Evolutionary conservation across 768 basidiomycete genomes (phyloP).

Genomic region (Auricularia heimuer): DNA sequence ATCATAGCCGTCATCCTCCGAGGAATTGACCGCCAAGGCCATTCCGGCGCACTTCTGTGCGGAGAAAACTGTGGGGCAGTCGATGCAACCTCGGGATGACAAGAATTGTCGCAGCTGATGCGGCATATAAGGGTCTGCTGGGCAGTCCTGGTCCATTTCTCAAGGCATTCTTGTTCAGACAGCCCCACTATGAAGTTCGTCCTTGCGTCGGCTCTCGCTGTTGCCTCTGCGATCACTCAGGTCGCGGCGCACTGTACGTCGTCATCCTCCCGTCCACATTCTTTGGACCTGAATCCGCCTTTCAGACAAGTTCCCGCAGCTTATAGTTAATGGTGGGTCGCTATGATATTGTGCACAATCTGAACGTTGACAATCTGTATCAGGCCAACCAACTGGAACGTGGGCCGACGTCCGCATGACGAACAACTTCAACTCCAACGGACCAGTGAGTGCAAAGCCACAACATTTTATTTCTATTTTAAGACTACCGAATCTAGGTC

Average conservation of each 20-base stretch:
- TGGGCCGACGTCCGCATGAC: constrained; percentile 37
- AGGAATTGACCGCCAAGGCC: neutral
- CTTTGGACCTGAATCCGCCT: neutral
- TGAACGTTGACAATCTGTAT: constrained; percentile 29
- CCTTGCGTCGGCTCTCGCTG: neutral
- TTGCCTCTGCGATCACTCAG: constrained; percentile 3
- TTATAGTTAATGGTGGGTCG: neutral
- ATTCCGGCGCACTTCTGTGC: neutral
- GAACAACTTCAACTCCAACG: constrained; percentile 35
- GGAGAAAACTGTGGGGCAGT: neutral
- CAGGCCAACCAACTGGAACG: constrained; percentile 23
- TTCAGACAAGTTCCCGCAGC: neutral
- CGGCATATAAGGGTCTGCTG: neutral
- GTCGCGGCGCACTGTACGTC: constrained; percentile 13
- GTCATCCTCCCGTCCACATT: neutral
- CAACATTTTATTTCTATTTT: neutral
- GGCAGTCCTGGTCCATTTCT: neutral
- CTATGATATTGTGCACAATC: neutral
- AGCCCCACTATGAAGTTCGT: neutral
- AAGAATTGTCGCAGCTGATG: neutral
- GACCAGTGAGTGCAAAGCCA: constrained; percentile 17
- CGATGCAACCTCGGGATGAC: neutral
- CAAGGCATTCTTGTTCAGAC: neutral
- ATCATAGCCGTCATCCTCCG: neutral
- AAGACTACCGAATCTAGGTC: constrained; percentile 8